Evolutionary conservation across 495 filamentous ascomycete genomes (phyloP), one percentile per base, ranked within the genome.

Genomic region (Lasiosphaeria hispida): DNA sequence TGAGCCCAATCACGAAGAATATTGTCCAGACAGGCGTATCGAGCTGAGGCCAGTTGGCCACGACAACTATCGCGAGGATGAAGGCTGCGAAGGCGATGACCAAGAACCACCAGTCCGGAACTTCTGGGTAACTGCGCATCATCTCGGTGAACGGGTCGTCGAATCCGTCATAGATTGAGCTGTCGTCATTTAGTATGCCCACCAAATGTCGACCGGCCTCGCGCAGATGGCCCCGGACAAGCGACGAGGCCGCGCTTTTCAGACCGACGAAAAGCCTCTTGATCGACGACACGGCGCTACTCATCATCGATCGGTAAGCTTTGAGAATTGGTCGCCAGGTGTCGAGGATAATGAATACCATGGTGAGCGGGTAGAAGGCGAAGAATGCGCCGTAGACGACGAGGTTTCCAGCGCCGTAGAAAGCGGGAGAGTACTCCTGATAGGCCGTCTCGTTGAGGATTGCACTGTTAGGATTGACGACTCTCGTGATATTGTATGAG

Each of bases 111-210:
- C 83, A 85, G 30, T 48, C 45, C 1, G 45, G 45, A 5, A 78
- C 81, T 1, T 75, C 65, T 59, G 74, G 73, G 66, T 81, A 86
- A 1, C 74, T 75, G 0, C 63, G 23, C 81, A 86, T 85, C 40
- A 86, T 72, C 5, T 77, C 76, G 47, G 68, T 74, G 62, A 85
- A 82, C 11, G 85, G 69, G 58, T 86, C 83, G 37, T 79, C 76
- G 5, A 77, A 72, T 15, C 82, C 77, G 1, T 70, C 66, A 11
- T 72, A 72, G 10, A 77, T 61, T 10, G 58, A 58, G 41, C 72
- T 75, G 53, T 75, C 66, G 2, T 78, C 74, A 14, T 59, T 33
- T 2, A 48, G 13, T 7, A 34, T 34, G 45, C 9, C 3, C 17
- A 10, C 5, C 7, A 48, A 34, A 34, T 48, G 45, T 10, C 23